Percentiles rank a stretch among this genome's conserved stretches.
phyloP scores from a whole-genome alignment of 1,139 yeast species.

The Pichia inconspicua region DNA sequence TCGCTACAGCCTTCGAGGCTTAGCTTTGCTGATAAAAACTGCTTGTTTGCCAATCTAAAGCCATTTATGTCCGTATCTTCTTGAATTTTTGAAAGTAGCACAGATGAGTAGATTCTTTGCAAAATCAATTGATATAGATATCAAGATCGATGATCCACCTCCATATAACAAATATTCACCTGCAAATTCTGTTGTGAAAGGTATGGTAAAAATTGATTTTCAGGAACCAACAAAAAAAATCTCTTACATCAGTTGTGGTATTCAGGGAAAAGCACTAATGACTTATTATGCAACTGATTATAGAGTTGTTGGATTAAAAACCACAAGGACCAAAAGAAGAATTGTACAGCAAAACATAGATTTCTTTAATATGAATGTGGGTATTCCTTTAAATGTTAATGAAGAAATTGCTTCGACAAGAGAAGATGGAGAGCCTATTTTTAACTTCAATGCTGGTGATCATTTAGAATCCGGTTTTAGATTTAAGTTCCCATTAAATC shows the following conservation, averaged over 20 bases:
- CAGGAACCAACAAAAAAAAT: slow-evolving; percentile 4
- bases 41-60: too few relatives aligned
- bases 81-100: background rate
- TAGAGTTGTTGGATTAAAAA: background rate
- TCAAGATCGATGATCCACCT: slow-evolving; percentile 4
- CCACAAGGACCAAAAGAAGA: background rate
- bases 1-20: too few relatives aligned
- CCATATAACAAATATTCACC: slow-evolving; percentile 8
- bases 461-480: slow-evolving; percentile 3
- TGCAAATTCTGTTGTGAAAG: slow-evolving; percentile 2
- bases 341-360: slow-evolving; percentile 1
- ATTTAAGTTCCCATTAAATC: slow-evolving; percentile 8
- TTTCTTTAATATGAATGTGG: slow-evolving; percentile 3
- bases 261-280: slow-evolving; percentile 6
- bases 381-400: background rate
- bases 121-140: background rate
- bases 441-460: slow-evolving; percentile 6
- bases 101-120: slow-evolving; percentile 9
- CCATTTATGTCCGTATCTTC: too few relatives aligned
- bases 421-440: background rate
- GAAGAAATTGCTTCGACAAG: background rate
- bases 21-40: too few relatives aligned
- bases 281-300: slow-evolving; percentile 2
- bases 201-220: slow-evolving; percentile 2
- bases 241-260: slow-evolving; percentile 6